Percentiles rank a stretch among this genome's conserved stretches.
phyloP scores from a whole-genome alignment of 148 eudicot genomes.

The Silene conica region DNA sequence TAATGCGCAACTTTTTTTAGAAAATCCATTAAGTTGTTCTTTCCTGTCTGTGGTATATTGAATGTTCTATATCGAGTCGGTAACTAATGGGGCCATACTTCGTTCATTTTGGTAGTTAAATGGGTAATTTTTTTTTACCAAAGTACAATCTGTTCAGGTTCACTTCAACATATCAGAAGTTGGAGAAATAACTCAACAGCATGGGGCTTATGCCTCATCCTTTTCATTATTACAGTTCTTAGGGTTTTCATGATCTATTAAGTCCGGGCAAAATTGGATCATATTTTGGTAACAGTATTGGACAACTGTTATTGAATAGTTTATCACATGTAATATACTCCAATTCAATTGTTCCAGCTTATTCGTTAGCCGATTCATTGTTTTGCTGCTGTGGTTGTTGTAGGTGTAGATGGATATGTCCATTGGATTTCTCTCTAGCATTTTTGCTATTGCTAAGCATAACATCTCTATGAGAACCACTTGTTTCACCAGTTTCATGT shows the following conservation, averaged over 20 bases:
- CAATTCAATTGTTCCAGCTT: slow-evolving; percentile 22
- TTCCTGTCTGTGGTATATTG: not conserved
- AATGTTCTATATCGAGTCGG: not conserved
- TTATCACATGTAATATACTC: slow-evolving; percentile 35
- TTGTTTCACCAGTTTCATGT: slow-evolving; percentile 26
- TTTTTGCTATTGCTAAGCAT: slow-evolving; percentile 18
- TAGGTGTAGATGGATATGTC: slow-evolving; percentile 25
- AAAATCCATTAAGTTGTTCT: not conserved
- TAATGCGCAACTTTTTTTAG: not conserved
- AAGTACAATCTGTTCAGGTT: not conserved
- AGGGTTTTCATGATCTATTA: not conserved
- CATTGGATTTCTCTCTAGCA: slow-evolving; percentile 21
- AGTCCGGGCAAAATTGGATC: slow-evolving; percentile 12
- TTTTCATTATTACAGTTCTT: slow-evolving; percentile 10
- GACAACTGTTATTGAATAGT: not conserved
- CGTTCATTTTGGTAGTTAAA: not conserved
- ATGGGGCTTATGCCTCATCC: not conserved
- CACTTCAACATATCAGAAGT: not conserved
- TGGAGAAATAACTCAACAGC: slow-evolving; percentile 2
- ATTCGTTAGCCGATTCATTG: slow-evolving; percentile 14
- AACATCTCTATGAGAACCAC: slow-evolving; percentile 23
- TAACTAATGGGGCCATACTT: not conserved
- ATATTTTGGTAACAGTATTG: slow-evolving; percentile 6
- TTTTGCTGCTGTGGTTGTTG: slow-evolving; percentile 30
- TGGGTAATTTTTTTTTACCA: not conserved